Evolutionary conservation across 257 asterid genomes (phyloP).

Genomic region (Solanum tarapatanum): DNA sequence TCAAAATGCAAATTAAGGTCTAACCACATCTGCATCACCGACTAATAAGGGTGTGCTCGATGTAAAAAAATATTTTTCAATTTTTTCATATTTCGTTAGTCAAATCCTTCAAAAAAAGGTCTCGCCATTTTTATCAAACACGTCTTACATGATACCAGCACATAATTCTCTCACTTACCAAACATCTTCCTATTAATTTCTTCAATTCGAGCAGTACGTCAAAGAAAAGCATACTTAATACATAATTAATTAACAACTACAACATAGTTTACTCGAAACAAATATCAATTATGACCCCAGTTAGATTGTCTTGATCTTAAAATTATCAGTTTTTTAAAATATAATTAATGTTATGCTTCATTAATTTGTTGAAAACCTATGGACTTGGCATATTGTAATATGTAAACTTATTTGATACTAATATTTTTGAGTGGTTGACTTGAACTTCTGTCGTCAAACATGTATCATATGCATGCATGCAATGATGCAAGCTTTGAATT

Average conservation of each 20-base stretch:
- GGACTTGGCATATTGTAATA: background rate
- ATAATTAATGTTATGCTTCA: background rate
- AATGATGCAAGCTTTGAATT: background rate
- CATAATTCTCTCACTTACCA: background rate
- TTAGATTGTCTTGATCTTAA: background rate
- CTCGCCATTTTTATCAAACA: background rate
- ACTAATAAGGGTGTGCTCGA: background rate
- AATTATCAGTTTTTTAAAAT: background rate
- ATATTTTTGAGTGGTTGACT: background rate
- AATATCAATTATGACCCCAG: background rate
- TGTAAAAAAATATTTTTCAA: no score
- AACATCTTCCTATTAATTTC: background rate
- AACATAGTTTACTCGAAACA: background rate
- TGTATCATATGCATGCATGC: background rate
- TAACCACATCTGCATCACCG: background rate
- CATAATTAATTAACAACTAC: background rate
- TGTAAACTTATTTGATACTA: background rate
- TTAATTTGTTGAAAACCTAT: background rate
- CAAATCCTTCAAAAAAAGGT: background rate
- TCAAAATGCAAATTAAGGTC: background rate
- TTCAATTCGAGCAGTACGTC: background rate
- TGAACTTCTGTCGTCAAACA: background rate
- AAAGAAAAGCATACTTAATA: background rate
- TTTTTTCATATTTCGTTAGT: no score
- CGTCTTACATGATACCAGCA: background rate